Percentiles rank a stretch among this genome's conserved stretches.
Conservation (phyloP, 257 asterid species). For the Nyctanthes arbortristis region DNA sequence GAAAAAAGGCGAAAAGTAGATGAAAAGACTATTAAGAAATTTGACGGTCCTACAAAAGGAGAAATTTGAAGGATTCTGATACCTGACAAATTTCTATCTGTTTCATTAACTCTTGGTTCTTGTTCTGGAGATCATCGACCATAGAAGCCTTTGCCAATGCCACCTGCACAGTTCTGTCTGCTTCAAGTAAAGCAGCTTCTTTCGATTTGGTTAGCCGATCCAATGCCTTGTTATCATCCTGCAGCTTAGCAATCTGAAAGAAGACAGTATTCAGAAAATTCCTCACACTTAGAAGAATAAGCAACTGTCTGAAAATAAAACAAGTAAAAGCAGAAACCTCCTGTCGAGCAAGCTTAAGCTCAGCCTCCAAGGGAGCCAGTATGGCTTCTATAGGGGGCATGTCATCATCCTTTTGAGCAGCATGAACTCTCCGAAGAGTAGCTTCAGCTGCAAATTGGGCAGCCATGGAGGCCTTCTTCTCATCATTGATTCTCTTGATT, state of each 20-base stretch:
- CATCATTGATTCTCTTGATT: conserved; percentile 92
- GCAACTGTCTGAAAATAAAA: conserved; percentile 18
- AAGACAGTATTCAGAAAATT: too few species aligned
- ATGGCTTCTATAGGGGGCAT: conserved; percentile 99
- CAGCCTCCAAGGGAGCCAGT: conserved; percentile 97
- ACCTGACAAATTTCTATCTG: conserved; percentile 99
- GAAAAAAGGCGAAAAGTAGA: conserved; percentile 1
- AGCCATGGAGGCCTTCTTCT: conserved; percentile 95
- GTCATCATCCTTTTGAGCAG: conserved; percentile 96
- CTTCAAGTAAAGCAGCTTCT: conserved; percentile 96
- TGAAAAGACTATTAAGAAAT: conserved; percentile 10
- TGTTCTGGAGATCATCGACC: conserved; percentile 99
- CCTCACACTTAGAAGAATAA: too few species aligned
- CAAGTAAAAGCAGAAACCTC: conserved; percentile 57
- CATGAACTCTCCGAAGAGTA: conserved; percentile 95
- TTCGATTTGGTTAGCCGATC: conserved; percentile 96
- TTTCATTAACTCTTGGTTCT: conserved; percentile 94
- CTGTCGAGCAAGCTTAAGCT: conserved; percentile 91
- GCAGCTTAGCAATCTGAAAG: conserved; percentile 85
- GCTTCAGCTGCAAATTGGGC: conserved; percentile 99
- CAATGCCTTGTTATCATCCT: conserved; percentile 94
- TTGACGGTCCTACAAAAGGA: conserved; percentile 9
- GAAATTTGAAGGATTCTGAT: conserved; percentile 13
- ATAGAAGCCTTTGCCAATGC: conserved; percentile 96
- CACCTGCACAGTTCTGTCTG: conserved; percentile 90